Percentiles rank a stretch among this genome's conserved stretches.
phyloP scores from a whole-genome alignment of 108 stramenopile genomes.

The Pinguiococcus pyrenoidosus region DNA sequence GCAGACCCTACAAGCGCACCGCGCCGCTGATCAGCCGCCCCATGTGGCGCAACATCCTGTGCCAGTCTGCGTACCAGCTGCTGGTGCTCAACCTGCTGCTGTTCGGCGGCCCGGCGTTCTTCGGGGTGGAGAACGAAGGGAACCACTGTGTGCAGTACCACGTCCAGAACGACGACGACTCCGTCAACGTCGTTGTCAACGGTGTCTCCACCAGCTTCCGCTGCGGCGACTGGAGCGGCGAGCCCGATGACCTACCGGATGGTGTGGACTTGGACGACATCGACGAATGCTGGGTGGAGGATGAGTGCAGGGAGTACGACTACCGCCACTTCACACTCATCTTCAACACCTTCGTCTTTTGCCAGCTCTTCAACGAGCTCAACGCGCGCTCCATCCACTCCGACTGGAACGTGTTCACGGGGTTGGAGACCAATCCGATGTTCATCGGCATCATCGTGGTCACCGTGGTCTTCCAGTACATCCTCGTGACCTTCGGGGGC shows the following conservation, averaged over 20 bases:
- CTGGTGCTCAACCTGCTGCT: slow-evolving; percentile 50
- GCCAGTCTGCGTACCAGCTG: slow-evolving; percentile 70
- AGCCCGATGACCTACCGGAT: too few species aligned
- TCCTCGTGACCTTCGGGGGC: too few species aligned
- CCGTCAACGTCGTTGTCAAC: not conserved
- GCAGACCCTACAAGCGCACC: slow-evolving; percentile 58
- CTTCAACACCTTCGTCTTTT: slow-evolving; percentile 56
- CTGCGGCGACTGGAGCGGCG: too few species aligned
- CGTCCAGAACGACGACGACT: not conserved
- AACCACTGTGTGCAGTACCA: not conserved
- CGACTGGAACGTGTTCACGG: slow-evolving; percentile 63
- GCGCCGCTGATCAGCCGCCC: slow-evolving; percentile 60
- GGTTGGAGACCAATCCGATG: slow-evolving; percentile 55
- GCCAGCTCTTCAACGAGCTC: slow-evolving; percentile 95
- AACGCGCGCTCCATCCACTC: slow-evolving; percentile 70
- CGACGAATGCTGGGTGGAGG: too few species aligned
- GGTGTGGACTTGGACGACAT: too few species aligned
- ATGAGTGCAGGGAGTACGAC: too few species aligned
- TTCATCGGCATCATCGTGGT: slow-evolving; percentile 61
- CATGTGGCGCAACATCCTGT: slow-evolving; percentile 83
- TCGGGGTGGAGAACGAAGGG: not conserved
- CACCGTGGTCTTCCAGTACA: slow-evolving; percentile 67
- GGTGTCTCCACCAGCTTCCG: too few species aligned
- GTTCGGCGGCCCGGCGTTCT: slow-evolving; percentile 24
- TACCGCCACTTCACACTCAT: too few species aligned